A percentile compares a stretch with the other conserved stretches of the same genome.
Conservation (phyloP, 495 filamentous ascomycete species). For the Penicillium turbatum region DNA sequence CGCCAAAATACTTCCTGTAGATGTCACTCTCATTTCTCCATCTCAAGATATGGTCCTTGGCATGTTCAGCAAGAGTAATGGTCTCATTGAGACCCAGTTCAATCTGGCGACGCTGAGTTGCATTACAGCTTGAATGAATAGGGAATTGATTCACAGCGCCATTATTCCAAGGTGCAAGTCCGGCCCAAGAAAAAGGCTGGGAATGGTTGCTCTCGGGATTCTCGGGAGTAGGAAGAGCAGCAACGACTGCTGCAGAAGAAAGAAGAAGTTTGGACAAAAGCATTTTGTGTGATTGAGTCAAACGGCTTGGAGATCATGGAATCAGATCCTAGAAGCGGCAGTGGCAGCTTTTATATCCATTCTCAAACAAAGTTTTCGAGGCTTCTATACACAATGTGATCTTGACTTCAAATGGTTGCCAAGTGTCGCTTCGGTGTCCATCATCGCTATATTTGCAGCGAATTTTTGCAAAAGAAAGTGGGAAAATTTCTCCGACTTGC, state of each 20-base stretch:
- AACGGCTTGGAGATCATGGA: background rate
- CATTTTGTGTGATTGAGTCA: background rate
- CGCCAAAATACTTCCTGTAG: constrained; percentile 56
- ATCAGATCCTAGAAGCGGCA: background rate
- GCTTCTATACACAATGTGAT: background rate
- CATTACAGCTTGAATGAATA: constrained; percentile 55
- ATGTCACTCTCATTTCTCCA: constrained; percentile 47
- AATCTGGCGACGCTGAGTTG: constrained; percentile 47
- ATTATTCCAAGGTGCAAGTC: constrained; percentile 17
- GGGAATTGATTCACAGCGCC: constrained; percentile 30
- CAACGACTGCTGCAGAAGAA: constrained; percentile 2
- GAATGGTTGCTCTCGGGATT: background rate
- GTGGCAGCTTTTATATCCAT: background rate
- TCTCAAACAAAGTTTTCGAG: background rate
- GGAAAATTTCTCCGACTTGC: background rate
- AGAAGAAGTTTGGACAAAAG: background rate
- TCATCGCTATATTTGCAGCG: background rate
- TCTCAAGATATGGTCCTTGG: constrained; percentile 44
- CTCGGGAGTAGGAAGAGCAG: constrained; percentile 10
- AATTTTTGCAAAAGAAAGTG: background rate
- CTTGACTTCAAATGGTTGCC: background rate
- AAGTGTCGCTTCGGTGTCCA: background rate
- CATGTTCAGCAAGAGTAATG: constrained; percentile 44
- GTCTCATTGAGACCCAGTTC: constrained; percentile 45
- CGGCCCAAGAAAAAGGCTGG: constrained; percentile 8